Conservation (phyloP, 2,329 filamentous ascomycete species). For the Beauveria varroae region DNA sequence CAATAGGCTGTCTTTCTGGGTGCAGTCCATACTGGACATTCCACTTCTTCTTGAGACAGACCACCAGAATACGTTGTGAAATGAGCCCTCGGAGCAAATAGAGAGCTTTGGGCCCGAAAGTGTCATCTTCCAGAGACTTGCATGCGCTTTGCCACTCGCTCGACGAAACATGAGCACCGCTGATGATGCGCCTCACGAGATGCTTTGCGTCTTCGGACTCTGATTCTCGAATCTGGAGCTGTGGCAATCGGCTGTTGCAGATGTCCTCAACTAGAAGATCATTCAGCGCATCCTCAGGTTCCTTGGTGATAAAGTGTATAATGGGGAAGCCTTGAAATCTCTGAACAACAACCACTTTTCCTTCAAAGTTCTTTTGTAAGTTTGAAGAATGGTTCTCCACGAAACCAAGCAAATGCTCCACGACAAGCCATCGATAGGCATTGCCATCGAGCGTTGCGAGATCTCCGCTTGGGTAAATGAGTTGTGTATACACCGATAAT, state of each 20-base stretch:
- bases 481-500: conserved; percentile 44
- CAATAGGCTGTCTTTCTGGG: conserved; percentile 47
- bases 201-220: not conserved
- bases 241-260: conserved; percentile 20
- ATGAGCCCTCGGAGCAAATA: conserved; percentile 58
- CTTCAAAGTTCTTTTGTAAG: conserved; percentile 30
- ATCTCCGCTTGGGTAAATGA: conserved; percentile 49
- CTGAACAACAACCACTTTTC: conserved; percentile 15
- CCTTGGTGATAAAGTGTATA: conserved; percentile 44
- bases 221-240: conserved; percentile 11
- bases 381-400: conserved; percentile 29
- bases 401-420: conserved; percentile 32
- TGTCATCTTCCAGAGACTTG: conserved; percentile 25
- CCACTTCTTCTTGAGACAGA: conserved; percentile 56
- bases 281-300: conserved; percentile 38
- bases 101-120: conserved; percentile 26
- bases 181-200: not conserved
- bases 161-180: not conserved
- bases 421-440: conserved; percentile 42
- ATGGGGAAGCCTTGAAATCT: conserved; percentile 42
- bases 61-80: conserved; percentile 49
- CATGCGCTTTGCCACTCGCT: not conserved
- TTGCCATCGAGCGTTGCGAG: conserved; percentile 44
- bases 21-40: conserved; percentile 59
- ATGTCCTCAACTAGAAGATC: conserved; percentile 33